Base-by-base conservation (phyloP, 2,329 filamentous ascomycete species). In the Calonectria crousiana region DNA sequence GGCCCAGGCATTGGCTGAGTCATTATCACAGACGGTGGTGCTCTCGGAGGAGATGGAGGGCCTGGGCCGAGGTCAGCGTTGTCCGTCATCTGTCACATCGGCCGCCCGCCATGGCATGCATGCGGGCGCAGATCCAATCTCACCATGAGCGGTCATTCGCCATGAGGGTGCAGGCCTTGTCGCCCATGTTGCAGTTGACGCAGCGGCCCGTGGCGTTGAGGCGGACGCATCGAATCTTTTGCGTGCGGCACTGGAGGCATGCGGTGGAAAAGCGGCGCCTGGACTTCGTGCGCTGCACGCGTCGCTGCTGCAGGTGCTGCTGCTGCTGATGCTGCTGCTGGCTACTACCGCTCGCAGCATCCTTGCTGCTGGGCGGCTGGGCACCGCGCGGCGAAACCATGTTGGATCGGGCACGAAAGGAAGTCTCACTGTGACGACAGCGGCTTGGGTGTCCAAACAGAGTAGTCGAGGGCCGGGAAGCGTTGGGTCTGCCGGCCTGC, bases 171-270 rank as follows among this genome's bases (percentile, higher is more conserved):
- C 67, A 70, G 56, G 56, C 53, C 67, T 70, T 70, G 32, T 70
- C 44, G 41, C 56, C 67, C 67, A 70, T 70, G 67, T 70, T 70
- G 56, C 67, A 70, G 56, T 70, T 70, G 44, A 70, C 67, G 47
- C 67, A 70, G 49, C 67, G 28, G 30, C 32, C 34, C 26, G 60
- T 49, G 44, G 44, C 44, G 44, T 30, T 64, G 56, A 70, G 67
- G 41, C 67, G 67, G 32, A 70, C 44, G 41, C 67, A 70, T 14
- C 67, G 67, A 16, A 70, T 62, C 67, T 70, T 70, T 11, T 70
- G 67, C 23, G 34, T 26, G 41, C 67, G 67, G 47, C 67, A 70
- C 41, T 70, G 67, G 41, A 64, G 49, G 44, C 67, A 70, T 13
- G 67, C 67, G 20, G 67, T 70, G 23, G 56, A 44, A 26, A 64